A percentile compares a stretch with the other conserved stretches of the same genome.
phyloP scores from a whole-genome alignment of 768 basidiomycete genomes.

The Myochromella boudieri region DNA sequence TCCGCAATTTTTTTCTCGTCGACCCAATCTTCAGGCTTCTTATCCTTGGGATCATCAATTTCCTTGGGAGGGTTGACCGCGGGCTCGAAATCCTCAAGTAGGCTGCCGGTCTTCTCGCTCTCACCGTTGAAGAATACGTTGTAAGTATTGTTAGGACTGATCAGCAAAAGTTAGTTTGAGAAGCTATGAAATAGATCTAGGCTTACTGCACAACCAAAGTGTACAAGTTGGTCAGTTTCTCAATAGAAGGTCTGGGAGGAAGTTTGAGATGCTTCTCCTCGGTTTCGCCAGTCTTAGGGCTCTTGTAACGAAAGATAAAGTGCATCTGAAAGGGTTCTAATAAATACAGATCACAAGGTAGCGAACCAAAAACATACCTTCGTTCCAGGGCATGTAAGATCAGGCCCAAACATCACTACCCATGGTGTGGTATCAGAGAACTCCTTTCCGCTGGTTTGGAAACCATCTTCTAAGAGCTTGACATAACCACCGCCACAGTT shows the following conservation, averaged over 20 bases:
- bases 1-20: slow-evolving; percentile 86
- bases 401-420: slow-evolving; percentile 98
- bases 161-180: slow-evolving; percentile 1
- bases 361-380: slow-evolving; percentile 56
- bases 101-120: slow-evolving; percentile 71
- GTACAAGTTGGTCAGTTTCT: slow-evolving; percentile 91
- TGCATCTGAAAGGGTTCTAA: slow-evolving; percentile 80
- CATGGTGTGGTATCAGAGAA: slow-evolving; percentile 93
- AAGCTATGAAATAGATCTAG: background rate
- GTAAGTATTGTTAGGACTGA: slow-evolving; percentile 91
- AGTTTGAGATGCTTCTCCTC: slow-evolving; percentile 95
- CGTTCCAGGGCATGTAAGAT: slow-evolving; percentile 88
- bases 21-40: slow-evolving; percentile 92
- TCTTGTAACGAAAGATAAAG: slow-evolving; percentile 99
- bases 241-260: slow-evolving; percentile 82
- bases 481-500: slow-evolving; percentile 99
- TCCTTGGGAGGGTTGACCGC: slow-evolving; percentile 90
- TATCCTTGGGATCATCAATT: slow-evolving; percentile 91
- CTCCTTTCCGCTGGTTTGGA: slow-evolving; percentile 91
- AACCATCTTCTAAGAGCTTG: slow-evolving; percentile 92
- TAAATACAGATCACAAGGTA: slow-evolving; percentile 8
- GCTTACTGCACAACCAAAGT: slow-evolving; percentile 90
- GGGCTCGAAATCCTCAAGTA: slow-evolving; percentile 93
- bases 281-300: slow-evolving; percentile 85
- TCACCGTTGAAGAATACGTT: slow-evolving; percentile 90